phyloP scores from a whole-genome alignment of 2,329 filamentous ascomycete genomes.

The Verticillium nubilum region DNA sequence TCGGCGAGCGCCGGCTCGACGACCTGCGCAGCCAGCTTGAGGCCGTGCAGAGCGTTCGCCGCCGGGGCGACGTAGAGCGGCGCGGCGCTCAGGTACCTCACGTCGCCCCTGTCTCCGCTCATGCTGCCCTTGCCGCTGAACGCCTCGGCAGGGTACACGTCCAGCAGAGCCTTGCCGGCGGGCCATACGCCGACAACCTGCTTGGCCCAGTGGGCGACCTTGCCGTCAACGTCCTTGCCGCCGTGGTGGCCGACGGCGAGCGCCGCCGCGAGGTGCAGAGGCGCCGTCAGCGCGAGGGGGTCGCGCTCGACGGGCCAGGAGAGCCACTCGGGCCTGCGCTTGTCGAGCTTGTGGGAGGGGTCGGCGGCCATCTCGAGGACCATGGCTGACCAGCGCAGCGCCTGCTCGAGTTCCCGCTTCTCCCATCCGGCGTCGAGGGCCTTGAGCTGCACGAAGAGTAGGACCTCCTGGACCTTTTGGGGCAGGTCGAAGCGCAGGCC shows the following conservation, averaged over 20 bases:
- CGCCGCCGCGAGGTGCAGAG: conserved; percentile 37
- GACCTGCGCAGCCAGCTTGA: conserved; percentile 38
- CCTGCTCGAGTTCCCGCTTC: conserved; percentile 29
- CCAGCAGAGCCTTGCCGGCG: conserved; percentile 25
- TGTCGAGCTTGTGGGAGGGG: conserved; percentile 26
- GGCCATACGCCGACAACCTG: conserved; percentile 36
- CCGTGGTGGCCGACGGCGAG: conserved; percentile 26
- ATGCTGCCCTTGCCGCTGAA: conserved; percentile 14
- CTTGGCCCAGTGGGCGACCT: conserved; percentile 29
- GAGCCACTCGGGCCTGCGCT: conserved; percentile 6
- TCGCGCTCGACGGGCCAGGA: conserved; percentile 29
- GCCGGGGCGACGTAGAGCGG: conserved; percentile 17
- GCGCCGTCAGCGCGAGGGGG: conserved; percentile 35
- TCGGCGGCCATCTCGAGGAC: conserved; percentile 45
- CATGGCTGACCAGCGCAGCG: conserved; percentile 38
- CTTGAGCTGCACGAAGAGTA: conserved; percentile 33
- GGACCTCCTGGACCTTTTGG: conserved; percentile 33
- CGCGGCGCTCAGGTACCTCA: conserved; percentile 22
- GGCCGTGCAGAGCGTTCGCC: conserved; percentile 35
- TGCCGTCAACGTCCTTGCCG: conserved; percentile 23
- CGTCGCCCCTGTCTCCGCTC: not conserved
- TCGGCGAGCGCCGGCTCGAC: conserved; percentile 27
- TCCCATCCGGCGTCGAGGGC: conserved; percentile 32
- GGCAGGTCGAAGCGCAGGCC: conserved; percentile 34
- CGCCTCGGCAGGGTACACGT: conserved; percentile 27